Conservation (phyloP, 169 alveolate genomes). For the Plasmodium reichenowi region DNA sequence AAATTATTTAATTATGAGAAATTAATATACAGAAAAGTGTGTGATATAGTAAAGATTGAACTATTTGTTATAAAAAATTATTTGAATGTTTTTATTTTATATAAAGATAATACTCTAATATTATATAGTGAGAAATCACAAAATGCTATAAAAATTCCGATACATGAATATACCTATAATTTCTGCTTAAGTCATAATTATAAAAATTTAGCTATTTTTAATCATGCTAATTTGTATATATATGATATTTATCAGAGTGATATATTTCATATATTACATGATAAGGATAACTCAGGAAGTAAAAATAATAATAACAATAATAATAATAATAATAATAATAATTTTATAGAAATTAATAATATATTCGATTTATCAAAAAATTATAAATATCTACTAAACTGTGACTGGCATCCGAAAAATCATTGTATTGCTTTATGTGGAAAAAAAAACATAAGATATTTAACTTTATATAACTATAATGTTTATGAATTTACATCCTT, state of each 20-base stretch:
- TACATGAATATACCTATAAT: slow-evolving; percentile 59
- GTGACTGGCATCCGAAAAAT: slow-evolving; percentile 75
- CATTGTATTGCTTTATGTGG: slow-evolving; percentile 75
- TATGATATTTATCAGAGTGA: slow-evolving; percentile 44
- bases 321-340: background rate
- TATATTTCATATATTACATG: background rate
- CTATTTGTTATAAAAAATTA: slow-evolving; percentile 16
- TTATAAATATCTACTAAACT: slow-evolving; percentile 43
- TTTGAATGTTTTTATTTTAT: slow-evolving; percentile 46
- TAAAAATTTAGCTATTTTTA: slow-evolving; percentile 69
- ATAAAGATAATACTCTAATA: slow-evolving; percentile 55
- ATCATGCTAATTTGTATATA: slow-evolving; percentile 45
- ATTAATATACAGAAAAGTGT: slow-evolving; percentile 70
- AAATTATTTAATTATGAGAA: slow-evolving; percentile 54
- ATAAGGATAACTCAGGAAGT: background rate
- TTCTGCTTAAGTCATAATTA: slow-evolving; percentile 67
- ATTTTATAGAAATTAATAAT: slow-evolving; percentile 23
- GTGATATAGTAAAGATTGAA: slow-evolving; percentile 67
- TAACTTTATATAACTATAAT: slow-evolving; percentile 55
- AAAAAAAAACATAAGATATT: slow-evolving; percentile 45
- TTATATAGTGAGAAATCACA: slow-evolving; percentile 38
- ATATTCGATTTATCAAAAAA: slow-evolving; percentile 67
- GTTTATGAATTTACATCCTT: slow-evolving; percentile 72
- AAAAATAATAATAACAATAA: background rate
- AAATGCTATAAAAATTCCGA: slow-evolving; percentile 43